A percentile compares a stretch with the other conserved stretches of the same genome.
phyloP scores from a whole-genome alignment of 139 green algal genomes.

The Chlorella vulgaris region DNA sequence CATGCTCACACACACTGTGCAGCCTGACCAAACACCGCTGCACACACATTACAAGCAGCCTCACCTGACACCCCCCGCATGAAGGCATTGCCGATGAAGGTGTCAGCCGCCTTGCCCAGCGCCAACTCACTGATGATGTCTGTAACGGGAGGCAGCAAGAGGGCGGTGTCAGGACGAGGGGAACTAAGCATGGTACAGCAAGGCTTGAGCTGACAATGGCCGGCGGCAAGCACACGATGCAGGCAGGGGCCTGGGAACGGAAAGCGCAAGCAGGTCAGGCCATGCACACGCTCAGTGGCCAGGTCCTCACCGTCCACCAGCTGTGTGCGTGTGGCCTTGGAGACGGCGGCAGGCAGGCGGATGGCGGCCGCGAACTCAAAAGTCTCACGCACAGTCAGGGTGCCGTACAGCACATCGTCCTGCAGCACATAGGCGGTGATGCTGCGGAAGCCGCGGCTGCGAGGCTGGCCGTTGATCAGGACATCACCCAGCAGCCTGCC shows the following conservation, averaged over 20 bases:
- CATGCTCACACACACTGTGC: too few relatives aligned
- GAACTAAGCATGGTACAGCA: too few relatives aligned
- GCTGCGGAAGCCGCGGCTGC: constrained; percentile 17
- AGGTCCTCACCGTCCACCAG: too few relatives aligned
- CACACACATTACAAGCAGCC: too few relatives aligned
- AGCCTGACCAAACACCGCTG: too few relatives aligned
- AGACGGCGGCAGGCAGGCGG: constrained; percentile 48
- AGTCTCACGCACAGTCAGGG: constrained; percentile 71
- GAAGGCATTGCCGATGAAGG: constrained; percentile 54
- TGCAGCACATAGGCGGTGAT: constrained; percentile 35
- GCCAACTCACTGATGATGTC: constrained; percentile 53
- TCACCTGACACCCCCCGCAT: constrained; percentile 53
- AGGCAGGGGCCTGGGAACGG: background rate
- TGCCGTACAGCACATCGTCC: constrained; percentile 70
- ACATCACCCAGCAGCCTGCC: constrained; percentile 35
- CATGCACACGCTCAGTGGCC: too few relatives aligned
- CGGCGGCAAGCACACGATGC: too few relatives aligned
- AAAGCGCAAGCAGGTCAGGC: background rate
- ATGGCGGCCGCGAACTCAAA: constrained; percentile 59
- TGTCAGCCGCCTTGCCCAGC: constrained; percentile 48
- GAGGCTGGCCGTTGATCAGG: constrained; percentile 36
- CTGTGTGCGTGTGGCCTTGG: constrained; percentile 20
- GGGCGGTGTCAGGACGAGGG: background rate
- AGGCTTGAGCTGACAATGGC: too few relatives aligned
- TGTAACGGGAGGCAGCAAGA: background rate